Evolutionary conservation across 2,329 filamentous ascomycete species (phyloP).

Genomic region (Neofusicoccum sp.): DNA sequence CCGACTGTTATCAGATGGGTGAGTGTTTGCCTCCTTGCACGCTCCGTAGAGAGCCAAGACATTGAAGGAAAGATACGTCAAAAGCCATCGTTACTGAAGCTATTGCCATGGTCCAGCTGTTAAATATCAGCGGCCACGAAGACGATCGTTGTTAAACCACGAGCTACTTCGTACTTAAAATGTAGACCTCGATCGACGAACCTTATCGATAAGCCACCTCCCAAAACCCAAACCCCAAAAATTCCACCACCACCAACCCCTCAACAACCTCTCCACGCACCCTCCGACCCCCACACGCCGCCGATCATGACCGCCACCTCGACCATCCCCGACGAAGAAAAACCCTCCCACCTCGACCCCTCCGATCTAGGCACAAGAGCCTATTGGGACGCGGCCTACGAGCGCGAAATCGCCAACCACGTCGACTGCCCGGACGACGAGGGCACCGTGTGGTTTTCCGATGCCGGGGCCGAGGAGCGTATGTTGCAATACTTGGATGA

Average conservation of each 20-base stretch:
- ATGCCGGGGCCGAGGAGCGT: conserved; percentile 82
- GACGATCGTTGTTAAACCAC: too few species aligned
- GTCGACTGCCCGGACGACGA: conserved; percentile 70
- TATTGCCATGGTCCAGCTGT: too few species aligned
- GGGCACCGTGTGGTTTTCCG: conserved; percentile 95
- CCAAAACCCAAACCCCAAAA: neutral
- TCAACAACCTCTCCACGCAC: neutral
- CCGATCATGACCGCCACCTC: neutral
- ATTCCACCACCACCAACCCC: neutral
- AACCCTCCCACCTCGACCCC: conserved; percentile 58
- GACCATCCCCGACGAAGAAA: neutral
- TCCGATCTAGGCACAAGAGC: conserved; percentile 80
- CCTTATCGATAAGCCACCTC: neutral
- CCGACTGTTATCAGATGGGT: too few species aligned
- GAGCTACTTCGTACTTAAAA: too few species aligned
- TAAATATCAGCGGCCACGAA: too few species aligned
- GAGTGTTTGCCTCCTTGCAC: too few species aligned
- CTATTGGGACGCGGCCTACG: conserved; percentile 64
- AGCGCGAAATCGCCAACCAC: conserved; percentile 69
- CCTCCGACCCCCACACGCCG: neutral
- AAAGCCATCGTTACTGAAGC: too few species aligned
- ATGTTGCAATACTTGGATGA: conserved; percentile 62
- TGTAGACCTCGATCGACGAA: neutral
- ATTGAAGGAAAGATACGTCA: too few species aligned
- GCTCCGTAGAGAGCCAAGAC: too few species aligned